Base-by-base conservation (phyloP, 805 yeast species). In the Candida tallmaniae region DNA sequence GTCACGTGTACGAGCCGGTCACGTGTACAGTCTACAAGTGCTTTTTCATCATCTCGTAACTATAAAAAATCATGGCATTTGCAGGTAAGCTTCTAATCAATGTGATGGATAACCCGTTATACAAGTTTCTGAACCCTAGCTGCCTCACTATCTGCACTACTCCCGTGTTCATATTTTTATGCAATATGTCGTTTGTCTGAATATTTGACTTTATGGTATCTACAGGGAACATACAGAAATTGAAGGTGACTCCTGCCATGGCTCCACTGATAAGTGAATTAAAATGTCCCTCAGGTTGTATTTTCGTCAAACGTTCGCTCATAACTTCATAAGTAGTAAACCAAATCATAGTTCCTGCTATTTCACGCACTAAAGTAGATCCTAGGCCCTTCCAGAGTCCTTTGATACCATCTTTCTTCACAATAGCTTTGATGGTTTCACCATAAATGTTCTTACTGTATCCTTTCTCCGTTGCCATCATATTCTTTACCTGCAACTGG, bases 291-390 rank as follows among this genome's bases (percentile, higher is more conserved):
- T 59, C 62, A 12, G 39, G 14, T 23, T 41, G 39, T 7, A 23
- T 32, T 18, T 38, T 25, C 39, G 68, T 65, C 42, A 75, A 61
- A n/a, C 50, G 44, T 1, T 48, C 47, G 14, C 63, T 54, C 6
- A 73, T 60, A 29, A 70, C 60, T 52, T 88, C 96, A 55, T 88
- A 88, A 12, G 93, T 76, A 0, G 95, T 90, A 62, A 89, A 89
- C 97, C 97, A 89, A 2, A 90, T 80, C 4, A 95, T 85, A 2
- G 96, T 84, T 6, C 97, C 97, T 19, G 88, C 81, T 24, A 85
- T 72, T 54, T 89, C 97, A 48, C 97, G 72, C 2, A 84, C 43
- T 31, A 86, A 60, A 0, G 97, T 89, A 14, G 93, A 80, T 0
- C 78, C 64, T 45, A 88, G 88, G 2, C 97, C 97, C 42, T 75